Conservation (phyloP, 768 basidiomycete species). For the Phlebiopsis gigantea region DNA sequence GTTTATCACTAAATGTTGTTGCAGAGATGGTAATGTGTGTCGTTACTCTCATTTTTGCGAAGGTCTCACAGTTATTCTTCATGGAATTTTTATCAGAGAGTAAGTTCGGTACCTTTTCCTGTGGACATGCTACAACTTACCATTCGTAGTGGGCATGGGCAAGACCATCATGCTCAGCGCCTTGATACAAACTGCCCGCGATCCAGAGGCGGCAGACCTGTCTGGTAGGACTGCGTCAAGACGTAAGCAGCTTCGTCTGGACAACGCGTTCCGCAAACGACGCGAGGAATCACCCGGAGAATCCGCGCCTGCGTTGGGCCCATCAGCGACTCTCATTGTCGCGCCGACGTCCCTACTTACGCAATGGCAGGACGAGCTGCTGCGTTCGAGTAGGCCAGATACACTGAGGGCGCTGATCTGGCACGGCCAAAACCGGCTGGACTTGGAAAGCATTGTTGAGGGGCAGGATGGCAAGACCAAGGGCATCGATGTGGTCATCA, state of each 20-base stretch:
- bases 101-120: constrained; percentile 26
- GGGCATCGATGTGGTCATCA: constrained; percentile 76
- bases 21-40: constrained; percentile 30
- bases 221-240: constrained; percentile 30
- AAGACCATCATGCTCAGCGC: constrained; percentile 93
- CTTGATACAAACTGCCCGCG: constrained; percentile 75
- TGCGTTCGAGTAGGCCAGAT: constrained; percentile 71
- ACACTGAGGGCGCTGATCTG: constrained; percentile 67
- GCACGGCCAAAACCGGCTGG: constrained; percentile 84
- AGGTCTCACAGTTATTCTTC: not conserved
- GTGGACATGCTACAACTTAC: not conserved
- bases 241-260: constrained; percentile 54
- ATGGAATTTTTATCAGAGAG: constrained; percentile 36
- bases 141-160: constrained; percentile 82
- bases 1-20: not conserved
- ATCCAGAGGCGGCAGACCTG: constrained; percentile 34
- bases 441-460: constrained; percentile 55
- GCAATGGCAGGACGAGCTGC: constrained; percentile 95
- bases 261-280: constrained; percentile 52
- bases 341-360: constrained; percentile 85
- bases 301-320: constrained; percentile 25
- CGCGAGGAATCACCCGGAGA: constrained; percentile 17
- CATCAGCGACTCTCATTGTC: constrained; percentile 79
- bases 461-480: constrained; percentile 28
- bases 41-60: not conserved